These are phyloP conservation scores for Chrysosporium queenslandicum DNA, from an alignment of 2,329 filamentous ascomycete species.

Conservation along the genomic window DNA sequence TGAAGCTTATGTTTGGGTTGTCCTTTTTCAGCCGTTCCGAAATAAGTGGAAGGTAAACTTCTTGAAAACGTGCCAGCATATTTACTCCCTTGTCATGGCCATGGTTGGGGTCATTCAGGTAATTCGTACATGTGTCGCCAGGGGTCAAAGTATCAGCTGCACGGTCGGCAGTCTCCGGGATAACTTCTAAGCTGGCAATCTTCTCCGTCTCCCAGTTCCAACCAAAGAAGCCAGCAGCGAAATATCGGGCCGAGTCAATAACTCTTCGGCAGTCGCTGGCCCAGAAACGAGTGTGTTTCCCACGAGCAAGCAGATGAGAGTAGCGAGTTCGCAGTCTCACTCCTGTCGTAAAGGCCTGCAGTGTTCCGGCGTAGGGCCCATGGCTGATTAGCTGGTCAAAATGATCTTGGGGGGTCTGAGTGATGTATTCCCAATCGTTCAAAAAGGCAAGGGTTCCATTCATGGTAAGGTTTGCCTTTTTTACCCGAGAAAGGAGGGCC, in stretches of 20 bases:
- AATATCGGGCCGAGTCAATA: constrained; percentile 47
- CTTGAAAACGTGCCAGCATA: constrained; percentile 40
- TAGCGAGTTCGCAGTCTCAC: constrained; percentile 47
- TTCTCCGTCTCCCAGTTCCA: constrained; percentile 34
- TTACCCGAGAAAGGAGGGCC: constrained; percentile 41
- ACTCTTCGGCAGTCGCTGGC: constrained; percentile 46
- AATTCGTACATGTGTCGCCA: constrained; percentile 38
- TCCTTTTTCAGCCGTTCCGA: constrained; percentile 36
- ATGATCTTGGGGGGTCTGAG: constrained; percentile 33
- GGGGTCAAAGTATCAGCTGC: constrained; percentile 49
- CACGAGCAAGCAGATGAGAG: constrained; percentile 34
- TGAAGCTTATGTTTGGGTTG: constrained; percentile 37
- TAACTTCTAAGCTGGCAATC: constrained; percentile 40
- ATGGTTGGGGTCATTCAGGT: constrained; percentile 29
- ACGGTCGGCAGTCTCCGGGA: constrained; percentile 43
- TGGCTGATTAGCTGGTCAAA: constrained; percentile 48
- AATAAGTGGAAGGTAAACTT: constrained; percentile 41
- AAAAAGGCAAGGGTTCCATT: constrained; percentile 46
- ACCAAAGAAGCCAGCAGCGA: constrained; percentile 47
- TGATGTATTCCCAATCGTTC: constrained; percentile 48
- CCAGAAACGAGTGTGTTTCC: constrained; percentile 40
- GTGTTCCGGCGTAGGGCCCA: constrained; percentile 47
- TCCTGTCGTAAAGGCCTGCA: constrained; percentile 46
- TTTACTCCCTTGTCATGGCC: constrained; percentile 44
- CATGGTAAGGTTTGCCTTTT: constrained; percentile 32